phyloP scores from a whole-genome alignment of 2,329 filamentous ascomycete species.

The Exophiala xenobiotica region DNA sequence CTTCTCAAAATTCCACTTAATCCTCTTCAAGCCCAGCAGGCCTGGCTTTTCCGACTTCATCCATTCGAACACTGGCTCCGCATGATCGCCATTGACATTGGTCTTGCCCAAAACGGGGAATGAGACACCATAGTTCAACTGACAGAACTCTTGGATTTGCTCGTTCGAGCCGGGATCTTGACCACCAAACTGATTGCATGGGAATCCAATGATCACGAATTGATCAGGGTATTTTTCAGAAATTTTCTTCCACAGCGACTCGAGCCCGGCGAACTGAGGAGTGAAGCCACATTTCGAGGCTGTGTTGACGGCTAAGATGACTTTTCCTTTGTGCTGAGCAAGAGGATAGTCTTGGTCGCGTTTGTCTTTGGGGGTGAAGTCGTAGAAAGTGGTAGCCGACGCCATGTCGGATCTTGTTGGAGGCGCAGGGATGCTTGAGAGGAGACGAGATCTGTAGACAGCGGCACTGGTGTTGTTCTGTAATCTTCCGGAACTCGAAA shows the following conservation, averaged over 20 bases:
- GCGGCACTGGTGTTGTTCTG: not conserved
- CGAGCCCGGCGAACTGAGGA: conserved; percentile 86
- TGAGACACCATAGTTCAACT: conserved; percentile 87
- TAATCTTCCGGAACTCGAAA: not conserved
- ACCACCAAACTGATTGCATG: conserved; percentile 93
- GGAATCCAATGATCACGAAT: conserved; percentile 90
- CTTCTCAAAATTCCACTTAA: conserved; percentile 99
- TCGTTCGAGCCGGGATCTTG: conserved; percentile 86
- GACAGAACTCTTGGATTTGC: conserved; percentile 81
- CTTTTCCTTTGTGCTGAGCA: conserved; percentile 77
- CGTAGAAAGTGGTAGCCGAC: conserved; percentile 71
- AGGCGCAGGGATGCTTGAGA: not conserved
- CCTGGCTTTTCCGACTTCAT: conserved; percentile 72
- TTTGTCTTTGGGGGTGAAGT: conserved; percentile 81
- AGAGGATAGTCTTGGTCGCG: conserved; percentile 72
- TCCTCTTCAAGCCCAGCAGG: conserved; percentile 75
- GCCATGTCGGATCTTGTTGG: conserved; percentile 52
- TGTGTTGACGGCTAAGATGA: conserved; percentile 94
- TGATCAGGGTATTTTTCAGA: conserved; percentile 68
- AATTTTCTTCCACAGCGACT: conserved; percentile 81
- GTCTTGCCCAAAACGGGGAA: conserved; percentile 92
- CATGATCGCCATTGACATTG: conserved; percentile 85
- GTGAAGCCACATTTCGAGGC: conserved; percentile 99
- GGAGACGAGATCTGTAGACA: not conserved
- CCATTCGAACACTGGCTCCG: conserved; percentile 77